Evolutionary conservation across 257 asterid species (phyloP), one percentile per base, ranked within the genome.

Genomic region (Rauvolfia tetraphylla): DNA sequence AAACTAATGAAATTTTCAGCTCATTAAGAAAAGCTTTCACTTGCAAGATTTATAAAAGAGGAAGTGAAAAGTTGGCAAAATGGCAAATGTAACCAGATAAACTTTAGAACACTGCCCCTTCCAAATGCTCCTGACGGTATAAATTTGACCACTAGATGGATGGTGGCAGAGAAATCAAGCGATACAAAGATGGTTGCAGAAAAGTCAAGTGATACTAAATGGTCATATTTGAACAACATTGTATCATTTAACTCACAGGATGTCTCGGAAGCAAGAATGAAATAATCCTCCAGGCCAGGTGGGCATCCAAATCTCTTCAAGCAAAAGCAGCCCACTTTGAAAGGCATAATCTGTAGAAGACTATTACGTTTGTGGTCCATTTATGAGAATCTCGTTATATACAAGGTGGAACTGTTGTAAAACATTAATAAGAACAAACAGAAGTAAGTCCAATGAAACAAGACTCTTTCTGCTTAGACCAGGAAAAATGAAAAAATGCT

Each of bases 251-350:
- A 78, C 98, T 92, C 82, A 93, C 98, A 93, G 74, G 88, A 91
- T 20, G 98, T 93, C 85, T 93, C 96, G 4, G 97, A 85, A 73
- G 97, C 96, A 38, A 93, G 96, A 85, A 90, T 57, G 61, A 84
- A 56, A 48, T 95, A 96, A 51, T 93, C 94, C 85, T 93, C 96
- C 8, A 88, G 87, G 68, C 96, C 94, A n/a, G 89, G 96, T 63
- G 78, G 33, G 56, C 76, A 78, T 71, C 71, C 80, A 0, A 72
- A 31, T 46, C 70, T 54, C 79, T 86, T 93, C 76, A 96, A 92
- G 79, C 83, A 84, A 63, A 81, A 79, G 75, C 97, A 93, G 76
- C 98, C 96, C 92, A 89, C 88, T 73, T 58, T 38, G 67, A 76
- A 78, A n/a, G 27, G 67, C 81, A 71, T 71, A 10, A 15, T 72